Evolutionary conservation across 306 rosid genomes (phyloP), one percentile per base, ranked within the genome.

Genomic region (Cicer chorassanicum): DNA sequence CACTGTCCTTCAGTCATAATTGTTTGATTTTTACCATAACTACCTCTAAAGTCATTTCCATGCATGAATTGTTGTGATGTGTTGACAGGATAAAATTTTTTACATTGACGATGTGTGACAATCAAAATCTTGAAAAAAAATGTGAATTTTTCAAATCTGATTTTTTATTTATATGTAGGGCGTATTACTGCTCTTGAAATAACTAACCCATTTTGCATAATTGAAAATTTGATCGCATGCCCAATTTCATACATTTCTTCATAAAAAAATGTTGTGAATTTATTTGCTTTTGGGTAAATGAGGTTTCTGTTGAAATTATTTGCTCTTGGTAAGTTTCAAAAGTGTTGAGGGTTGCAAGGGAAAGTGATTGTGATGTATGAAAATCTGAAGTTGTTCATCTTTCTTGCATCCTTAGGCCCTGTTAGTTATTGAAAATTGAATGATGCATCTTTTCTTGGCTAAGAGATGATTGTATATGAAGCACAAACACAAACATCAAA

Each of bases 201-300:
- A 44, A 34, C 13, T 61, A 76, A 55, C 49, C 72, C 55, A 39
- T 56, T 72, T 45, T 50, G 59, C 65, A 51, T 53, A 69, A 13
- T 75, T 81, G 64, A 0, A 55, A 44, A 45, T 76, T 76, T 65
- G 14, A 49, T 11, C 42, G 34, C 60, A 9, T 15, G 9, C 54
- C 54, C 6, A 44, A 70, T 21, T 21, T 41, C 6, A 12, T 43
- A 1, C 6, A 12, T 36, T 24, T 39, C 3, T 50, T 38, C 24
- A 14, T 67, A 7, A 45, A 12, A 6, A 34, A 18, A 53, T 50
- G 0, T 8, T 1, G 6, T 69, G 71, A 9, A 1, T 19, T 63
- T n/a, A n/a, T 75, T 61, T 14, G 39, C 7, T 54, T 44, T 66
- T 54, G 45, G 57, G 70, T 14, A 40, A 40, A 70, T 74, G 49